Conservation (phyloP, 345 rosid genomes). For the Eucalyptus cladocalyx region DNA sequence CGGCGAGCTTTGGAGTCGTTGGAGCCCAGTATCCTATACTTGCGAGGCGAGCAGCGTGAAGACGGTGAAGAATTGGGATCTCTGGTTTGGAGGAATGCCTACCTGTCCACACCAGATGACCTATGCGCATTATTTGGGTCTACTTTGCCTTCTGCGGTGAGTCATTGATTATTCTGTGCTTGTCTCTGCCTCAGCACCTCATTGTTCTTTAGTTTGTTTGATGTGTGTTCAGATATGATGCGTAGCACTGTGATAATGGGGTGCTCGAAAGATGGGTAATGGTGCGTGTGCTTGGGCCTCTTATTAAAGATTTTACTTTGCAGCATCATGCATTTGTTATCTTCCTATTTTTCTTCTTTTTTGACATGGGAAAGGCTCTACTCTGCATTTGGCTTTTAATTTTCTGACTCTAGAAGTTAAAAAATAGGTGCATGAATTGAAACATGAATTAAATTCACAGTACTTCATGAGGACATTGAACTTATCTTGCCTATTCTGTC, state of each 20-base stretch:
- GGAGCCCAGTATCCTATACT: conserved; percentile 66
- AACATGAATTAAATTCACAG: not conserved
- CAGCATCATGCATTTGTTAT: not conserved
- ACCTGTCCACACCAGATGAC: conserved; percentile 63
- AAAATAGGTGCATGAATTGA: not conserved
- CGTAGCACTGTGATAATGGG: not conserved
- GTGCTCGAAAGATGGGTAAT: not conserved
- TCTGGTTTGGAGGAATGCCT: conserved; percentile 45
- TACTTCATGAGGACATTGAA: not conserved
- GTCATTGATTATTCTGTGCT: conserved; percentile 13
- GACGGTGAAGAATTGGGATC: conserved; percentile 68
- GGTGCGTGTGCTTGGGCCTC: not conserved
- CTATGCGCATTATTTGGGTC: conserved; percentile 65
- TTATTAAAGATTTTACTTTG: not conserved
- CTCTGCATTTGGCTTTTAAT: not conserved
- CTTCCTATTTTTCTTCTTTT: not conserved
- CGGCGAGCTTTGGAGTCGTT: conserved; percentile 37
- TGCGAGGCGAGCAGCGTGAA: conserved; percentile 63
- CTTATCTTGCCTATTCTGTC: not conserved
- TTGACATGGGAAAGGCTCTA: not conserved
- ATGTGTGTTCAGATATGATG: not conserved
- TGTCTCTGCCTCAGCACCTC: not conserved
- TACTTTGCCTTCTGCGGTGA: conserved; percentile 70
- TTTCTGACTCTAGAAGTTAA: not conserved
- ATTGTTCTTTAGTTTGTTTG: not conserved